Percentiles rank a stretch among this genome's conserved stretches.
These are phyloP conservation scores for Penicillium oxalicum DNA, from an alignment of 2,329 filamentous ascomycete genomes.

Conservation along the genomic window DNA sequence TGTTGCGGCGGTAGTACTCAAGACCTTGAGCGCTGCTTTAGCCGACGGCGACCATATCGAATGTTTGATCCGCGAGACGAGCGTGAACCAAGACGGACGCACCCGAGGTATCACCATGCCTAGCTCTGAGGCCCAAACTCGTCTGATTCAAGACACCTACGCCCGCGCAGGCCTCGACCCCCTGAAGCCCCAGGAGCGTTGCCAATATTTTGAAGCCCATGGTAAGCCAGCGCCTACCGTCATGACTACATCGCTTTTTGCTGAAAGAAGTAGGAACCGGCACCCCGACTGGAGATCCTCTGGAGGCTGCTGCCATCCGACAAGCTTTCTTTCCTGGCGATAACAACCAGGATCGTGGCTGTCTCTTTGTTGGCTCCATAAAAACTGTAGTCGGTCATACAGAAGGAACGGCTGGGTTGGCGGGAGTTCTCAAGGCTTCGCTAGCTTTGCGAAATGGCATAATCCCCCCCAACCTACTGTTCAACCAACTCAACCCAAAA, in stretches of 20 bases:
- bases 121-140: neutral
- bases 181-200: neutral
- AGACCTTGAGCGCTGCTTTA: neutral
- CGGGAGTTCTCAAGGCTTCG: neutral
- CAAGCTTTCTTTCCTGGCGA: neutral
- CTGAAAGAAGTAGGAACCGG: no score
- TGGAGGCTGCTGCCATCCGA: neutral
- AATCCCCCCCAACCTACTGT: no score
- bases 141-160: neutral
- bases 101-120: slow-evolving; percentile 2
- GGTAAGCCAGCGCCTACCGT: neutral
- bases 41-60: slow-evolving; percentile 4
- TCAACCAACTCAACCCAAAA: no score
- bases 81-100: slow-evolving; percentile 1
- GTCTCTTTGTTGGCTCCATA: neutral
- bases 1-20: neutral
- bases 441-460: neutral
- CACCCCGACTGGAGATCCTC: neutral
- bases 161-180: neutral
- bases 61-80: neutral
- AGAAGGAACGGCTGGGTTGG: slow-evolving; percentile 1
- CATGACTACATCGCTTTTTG: no score
- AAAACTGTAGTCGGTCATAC: slow-evolving; percentile 4
- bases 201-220: neutral
- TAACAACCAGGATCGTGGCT: neutral